A percentile compares a stretch with the other conserved stretches of the same genome.
phyloP scores from a whole-genome alignment of 139 green algal genomes.

The Nannochloris sp. region DNA sequence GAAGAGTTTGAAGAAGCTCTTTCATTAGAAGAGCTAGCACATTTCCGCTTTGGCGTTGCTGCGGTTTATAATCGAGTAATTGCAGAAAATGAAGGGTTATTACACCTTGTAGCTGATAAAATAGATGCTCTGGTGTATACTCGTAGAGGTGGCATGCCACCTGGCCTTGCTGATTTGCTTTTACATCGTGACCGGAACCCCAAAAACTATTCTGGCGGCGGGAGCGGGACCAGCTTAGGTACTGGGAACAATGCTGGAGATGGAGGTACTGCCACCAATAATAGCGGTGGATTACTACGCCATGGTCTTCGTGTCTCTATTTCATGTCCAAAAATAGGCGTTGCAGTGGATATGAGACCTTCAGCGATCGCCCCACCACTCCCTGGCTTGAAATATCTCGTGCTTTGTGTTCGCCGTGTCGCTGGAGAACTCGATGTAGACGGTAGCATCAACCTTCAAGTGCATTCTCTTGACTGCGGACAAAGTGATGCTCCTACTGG shows the following conservation, averaged over 20 bases:
- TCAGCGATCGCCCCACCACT: background rate
- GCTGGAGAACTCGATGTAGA: background rate
- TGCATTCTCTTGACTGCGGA: background rate
- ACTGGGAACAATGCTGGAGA: background rate
- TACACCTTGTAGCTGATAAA: slow-evolving; percentile 24
- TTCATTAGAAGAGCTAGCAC: slow-evolving; percentile 36
- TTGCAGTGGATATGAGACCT: slow-evolving; percentile 17
- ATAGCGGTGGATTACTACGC: background rate
- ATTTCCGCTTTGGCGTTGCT: slow-evolving; percentile 39
- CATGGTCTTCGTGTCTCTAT: slow-evolving; percentile 2
- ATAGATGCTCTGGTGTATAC: slow-evolving; percentile 28
- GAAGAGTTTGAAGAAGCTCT: slow-evolving; percentile 23
- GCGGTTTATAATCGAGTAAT: slow-evolving; percentile 27
- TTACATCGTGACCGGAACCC: slow-evolving; percentile 18
- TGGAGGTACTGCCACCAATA: background rate
- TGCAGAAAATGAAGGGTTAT: background rate
- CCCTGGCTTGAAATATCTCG: background rate
- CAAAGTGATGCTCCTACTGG: background rate
- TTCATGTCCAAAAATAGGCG: slow-evolving; percentile 39
- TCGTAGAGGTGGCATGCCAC: background rate
- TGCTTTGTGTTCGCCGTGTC: slow-evolving; percentile 16
- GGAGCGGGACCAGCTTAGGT: background rate
- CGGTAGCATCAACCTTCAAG: background rate
- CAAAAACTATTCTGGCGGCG: background rate
- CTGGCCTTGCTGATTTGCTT: slow-evolving; percentile 4